Evolutionary conservation across 2,329 filamentous ascomycete genomes (phyloP), one percentile per base, ranked within the genome.

Genomic region (Ophiostoma triangulosporum): DNA sequence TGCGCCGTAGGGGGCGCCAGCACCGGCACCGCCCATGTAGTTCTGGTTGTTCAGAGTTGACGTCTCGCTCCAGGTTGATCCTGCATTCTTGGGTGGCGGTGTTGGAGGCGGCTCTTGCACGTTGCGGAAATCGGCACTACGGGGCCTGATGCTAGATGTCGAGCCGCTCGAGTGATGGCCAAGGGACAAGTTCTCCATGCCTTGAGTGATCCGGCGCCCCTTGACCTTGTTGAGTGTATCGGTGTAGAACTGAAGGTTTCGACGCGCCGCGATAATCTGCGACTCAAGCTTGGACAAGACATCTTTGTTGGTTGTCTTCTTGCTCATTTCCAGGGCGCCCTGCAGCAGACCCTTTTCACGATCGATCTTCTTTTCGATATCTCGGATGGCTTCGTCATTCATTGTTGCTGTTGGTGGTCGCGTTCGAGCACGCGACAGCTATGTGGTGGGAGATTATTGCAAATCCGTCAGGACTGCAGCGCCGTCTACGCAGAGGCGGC

Each of bases 291-390:
- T 82, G 62, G 90, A 90, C 65, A 89, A 85, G 60, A 97, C 91
- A 57, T 83, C 79, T 62, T 90, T 86, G 70, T 98, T 98, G 73
- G 88, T 88, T 62, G 91, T 96, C 69, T 93, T 90, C 71, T 90
- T 85, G 70, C 89, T 86, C 90, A 98, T 95, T 63, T 86, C 81
- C 71, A 88, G 93, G 62, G 91, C 91, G 64, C 88, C 91, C 69
- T 86, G 86, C 75, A 98, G 93, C 65, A 97, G 83, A 64, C 85
- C 86, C 76, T 90, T 91, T 72, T 98, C 93, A 68, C 91, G 84
- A 76, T 96, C 88, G 70, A 98, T 97, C 84, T 98, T 97, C 74
- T 84, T 86, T 73, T 86, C 82, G 72, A 98, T 89, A 69, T 88
- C 86, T 70, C 81, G 81, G 70, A 82, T 75, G 61, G 77, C 74